A percentile compares a stretch with the other conserved stretches of the same genome.
Conservation (phyloP, 345 rosid species). For the Ceriops decandra region DNA sequence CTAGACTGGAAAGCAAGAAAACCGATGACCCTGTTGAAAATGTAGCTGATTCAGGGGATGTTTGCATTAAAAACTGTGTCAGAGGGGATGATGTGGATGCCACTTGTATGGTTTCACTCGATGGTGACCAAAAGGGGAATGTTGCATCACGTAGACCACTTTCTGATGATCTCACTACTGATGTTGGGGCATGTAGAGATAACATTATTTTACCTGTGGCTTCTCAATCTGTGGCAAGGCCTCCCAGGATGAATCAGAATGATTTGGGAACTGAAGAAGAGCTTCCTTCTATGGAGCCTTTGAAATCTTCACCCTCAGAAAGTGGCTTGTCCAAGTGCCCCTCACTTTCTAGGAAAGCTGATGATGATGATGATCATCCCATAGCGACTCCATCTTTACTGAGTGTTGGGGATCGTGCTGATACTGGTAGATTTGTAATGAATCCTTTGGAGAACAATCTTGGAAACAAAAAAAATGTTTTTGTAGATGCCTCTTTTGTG, state of each 20-base stretch:
- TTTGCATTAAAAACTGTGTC: conserved; percentile 1
- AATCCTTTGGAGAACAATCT: conserved; percentile 12
- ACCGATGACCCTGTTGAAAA: conserved; percentile 18
- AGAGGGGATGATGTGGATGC: not conserved
- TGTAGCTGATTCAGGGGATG: conserved; percentile 15
- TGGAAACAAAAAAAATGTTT: conserved; percentile 7
- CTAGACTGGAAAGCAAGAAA: conserved; percentile 24
- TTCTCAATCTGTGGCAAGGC: conserved; percentile 15
- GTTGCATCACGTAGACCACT: conserved; percentile 6
- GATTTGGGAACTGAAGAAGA: conserved; percentile 11
- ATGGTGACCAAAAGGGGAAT: conserved; percentile 12
- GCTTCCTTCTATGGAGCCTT: conserved; percentile 11
- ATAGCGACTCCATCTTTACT: conserved; percentile 9
- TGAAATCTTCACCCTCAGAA: conserved; percentile 18
- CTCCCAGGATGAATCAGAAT: conserved; percentile 5
- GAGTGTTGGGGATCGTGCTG: conserved; percentile 8
- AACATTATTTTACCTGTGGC: conserved; percentile 1
- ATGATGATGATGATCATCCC: conserved; percentile 9
- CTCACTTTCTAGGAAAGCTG: not conserved
- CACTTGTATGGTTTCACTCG: not conserved
- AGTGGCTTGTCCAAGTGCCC: not conserved
- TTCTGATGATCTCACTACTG: conserved; percentile 15
- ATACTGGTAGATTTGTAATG: not conserved
- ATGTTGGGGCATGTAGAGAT: conserved; percentile 11
- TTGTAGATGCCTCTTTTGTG: conserved; percentile 2